These are phyloP conservation scores for Kodamaea arcana DNA, from an alignment of 1,139 yeast genomes.

Conservation along the genomic window DNA sequence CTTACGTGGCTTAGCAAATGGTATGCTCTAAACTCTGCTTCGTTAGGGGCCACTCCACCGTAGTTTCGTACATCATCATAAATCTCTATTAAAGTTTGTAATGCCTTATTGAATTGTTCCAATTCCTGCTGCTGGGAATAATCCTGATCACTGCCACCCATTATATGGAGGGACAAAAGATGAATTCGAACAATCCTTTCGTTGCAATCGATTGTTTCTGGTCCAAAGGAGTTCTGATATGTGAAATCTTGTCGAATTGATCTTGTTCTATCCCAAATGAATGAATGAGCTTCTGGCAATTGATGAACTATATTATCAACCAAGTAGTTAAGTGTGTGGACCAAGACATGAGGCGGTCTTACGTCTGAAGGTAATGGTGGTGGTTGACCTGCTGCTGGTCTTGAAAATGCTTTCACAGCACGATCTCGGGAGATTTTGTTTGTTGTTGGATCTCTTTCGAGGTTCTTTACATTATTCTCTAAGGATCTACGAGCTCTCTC, in stretches of 20 bases:
- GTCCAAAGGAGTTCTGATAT: conserved; percentile 89
- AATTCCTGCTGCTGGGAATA: conserved; percentile 93
- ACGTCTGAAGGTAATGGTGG: conserved; percentile 98
- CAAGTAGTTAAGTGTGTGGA: conserved; percentile 63
- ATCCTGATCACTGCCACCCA: conserved; percentile 77
- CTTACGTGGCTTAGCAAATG: conserved; percentile 73
- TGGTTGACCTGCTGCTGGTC: conserved; percentile 99
- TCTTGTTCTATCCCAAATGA: conserved; percentile 98
- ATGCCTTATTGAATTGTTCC: conserved; percentile 88
- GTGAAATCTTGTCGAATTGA: conserved; percentile 97
- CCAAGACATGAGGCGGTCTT: conserved; percentile 79
- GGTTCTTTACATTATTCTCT: conserved; percentile 79
- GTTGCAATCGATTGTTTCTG: conserved; percentile 90
- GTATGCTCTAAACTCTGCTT: conserved; percentile 91
- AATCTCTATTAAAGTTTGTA: conserved; percentile 85
- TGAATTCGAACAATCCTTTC: conserved; percentile 91
- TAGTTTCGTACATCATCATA: conserved; percentile 74
- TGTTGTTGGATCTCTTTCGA: conserved; percentile 66
- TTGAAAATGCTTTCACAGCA: conserved; percentile 89
- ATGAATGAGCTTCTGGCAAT: conserved; percentile 83
- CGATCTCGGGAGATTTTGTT: conserved; percentile 57
- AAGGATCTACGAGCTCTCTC: conserved; percentile 86
- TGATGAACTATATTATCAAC: conserved; percentile 58
- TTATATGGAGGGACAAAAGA: conserved; percentile 72
- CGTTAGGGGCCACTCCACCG: conserved; percentile 72